phyloP scores from a whole-genome alignment of 2,329 filamentous ascomycete genomes.

The Cladophialophora exuberans region DNA sequence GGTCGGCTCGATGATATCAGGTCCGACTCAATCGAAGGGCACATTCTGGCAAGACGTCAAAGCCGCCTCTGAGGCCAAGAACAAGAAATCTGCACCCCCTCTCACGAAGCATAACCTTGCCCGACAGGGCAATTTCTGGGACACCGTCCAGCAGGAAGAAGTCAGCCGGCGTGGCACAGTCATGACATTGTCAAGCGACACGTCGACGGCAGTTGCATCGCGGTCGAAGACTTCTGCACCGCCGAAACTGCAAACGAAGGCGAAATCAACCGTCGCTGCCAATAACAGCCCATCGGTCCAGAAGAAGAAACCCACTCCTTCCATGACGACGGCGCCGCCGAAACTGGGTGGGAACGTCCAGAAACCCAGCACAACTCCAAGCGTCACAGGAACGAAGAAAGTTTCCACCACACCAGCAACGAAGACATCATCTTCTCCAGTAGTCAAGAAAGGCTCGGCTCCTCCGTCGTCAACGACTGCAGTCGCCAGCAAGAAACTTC shows the following conservation, averaged over 20 bases:
- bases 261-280: neutral
- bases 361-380: no score
- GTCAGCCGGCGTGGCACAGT: constrained; percentile 30
- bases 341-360: neutral
- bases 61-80: neutral
- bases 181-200: constrained; percentile 28
- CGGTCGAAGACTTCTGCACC: constrained; percentile 1
- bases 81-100: neutral
- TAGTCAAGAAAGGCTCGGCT: neutral
- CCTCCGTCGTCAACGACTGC: neutral
- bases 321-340: no score
- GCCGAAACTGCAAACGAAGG: neutral
- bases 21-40: constrained; percentile 17
- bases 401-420: no score
- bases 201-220: constrained; percentile 27
- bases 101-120: neutral
- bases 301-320: neutral
- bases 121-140: constrained; percentile 27
- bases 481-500: neutral
- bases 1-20: neutral
- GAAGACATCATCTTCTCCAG: no score
- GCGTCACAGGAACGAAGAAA: no score
- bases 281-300: neutral
- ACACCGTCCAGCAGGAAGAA: constrained; percentile 26
- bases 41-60: constrained; percentile 33